Percentiles rank a stretch among this genome's conserved stretches.
Evolutionary conservation across 2,329 filamentous ascomycete species (phyloP).

Genomic region (Arthrinium phaeospermum): DNA sequence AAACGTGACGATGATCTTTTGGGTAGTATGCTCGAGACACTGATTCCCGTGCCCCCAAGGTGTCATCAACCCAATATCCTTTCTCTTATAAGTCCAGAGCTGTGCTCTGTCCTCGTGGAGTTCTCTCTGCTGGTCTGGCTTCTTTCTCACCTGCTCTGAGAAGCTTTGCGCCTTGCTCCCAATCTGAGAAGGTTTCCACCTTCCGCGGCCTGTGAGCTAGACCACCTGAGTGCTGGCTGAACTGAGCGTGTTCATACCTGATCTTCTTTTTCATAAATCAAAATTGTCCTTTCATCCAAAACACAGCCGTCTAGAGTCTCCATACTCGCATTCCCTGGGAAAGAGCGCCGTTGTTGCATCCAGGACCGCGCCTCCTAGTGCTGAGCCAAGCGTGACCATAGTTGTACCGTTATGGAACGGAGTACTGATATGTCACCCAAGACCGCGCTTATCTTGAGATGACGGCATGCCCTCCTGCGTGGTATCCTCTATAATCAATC

Average conservation of each 20-base stretch:
- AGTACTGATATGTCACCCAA: slow-evolving; percentile 30
- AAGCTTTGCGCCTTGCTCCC: not conserved
- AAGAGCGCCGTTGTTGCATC: not conserved
- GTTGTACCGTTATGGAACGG: not conserved
- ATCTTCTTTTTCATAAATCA: too few species aligned
- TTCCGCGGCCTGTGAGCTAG: not conserved
- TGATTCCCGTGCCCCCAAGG: not conserved
- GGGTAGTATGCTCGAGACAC: not conserved
- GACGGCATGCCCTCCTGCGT: slow-evolving; percentile 33
- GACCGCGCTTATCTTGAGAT: slow-evolving; percentile 35
- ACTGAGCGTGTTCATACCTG: not conserved
- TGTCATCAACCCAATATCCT: not conserved
- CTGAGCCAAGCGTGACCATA: not conserved
- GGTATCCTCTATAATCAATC: slow-evolving; percentile 62
- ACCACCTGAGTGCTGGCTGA: not conserved
- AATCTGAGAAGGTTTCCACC: not conserved
- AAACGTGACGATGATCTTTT: not conserved
- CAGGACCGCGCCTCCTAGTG: not conserved
- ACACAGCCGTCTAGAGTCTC: not conserved
- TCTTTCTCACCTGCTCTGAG: not conserved
- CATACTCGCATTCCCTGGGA: not conserved
- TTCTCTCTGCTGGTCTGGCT: not conserved
- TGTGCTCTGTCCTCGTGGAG: not conserved
- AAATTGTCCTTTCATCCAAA: not conserved
- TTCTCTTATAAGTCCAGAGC: not conserved